Base-by-base conservation (phyloP, 2,329 filamentous ascomycete species). In the Colletotrichum zoysiae region DNA sequence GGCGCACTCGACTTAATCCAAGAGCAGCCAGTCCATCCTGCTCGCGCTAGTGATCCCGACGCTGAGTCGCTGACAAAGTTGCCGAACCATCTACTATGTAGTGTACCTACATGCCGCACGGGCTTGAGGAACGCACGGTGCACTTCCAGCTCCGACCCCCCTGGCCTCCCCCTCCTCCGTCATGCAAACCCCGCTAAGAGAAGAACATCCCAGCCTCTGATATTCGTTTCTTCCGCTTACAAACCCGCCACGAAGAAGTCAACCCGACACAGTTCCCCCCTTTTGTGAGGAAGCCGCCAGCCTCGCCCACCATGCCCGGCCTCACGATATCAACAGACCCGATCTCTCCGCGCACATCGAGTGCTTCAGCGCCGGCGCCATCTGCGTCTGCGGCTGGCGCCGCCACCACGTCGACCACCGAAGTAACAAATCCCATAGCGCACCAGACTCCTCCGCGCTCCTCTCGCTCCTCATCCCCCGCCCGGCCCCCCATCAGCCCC, bases 401-500 rank as follows among this genome's bases (percentile, higher is more conserved):
- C n/a, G 56, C 64, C 38, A 58, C 50, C 12, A 58, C 40, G 9
- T 48, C 69, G 33, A 30, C 46, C 38, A 40, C 64, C 38, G 50
- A 60, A 33, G 53, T 69, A 63, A 50, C 60, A 61, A 46, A 65
- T 26, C 33, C 72, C 23, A 63, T 51, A 40, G 62, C 59, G 55
- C 60, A 61, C 23, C 51, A 70, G 46, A 66, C 70, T 38, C 68
- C 73, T 69, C 68, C 67, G 58, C 71, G 63, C 44, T 68, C 74
- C 70, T 71, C 61, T 68, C 82, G 82, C 53, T 78, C 83, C 48
- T 79, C 83, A 44, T 87, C 86, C 23, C 86, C 87, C 2, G 77
- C 77, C 40, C 82, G 83, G 40, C 87, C 87, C 30, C 84, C 86
- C 65, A 82, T 89, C 74, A 88, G 86, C 73, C 87, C 87, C 65